These are phyloP conservation scores for Kluyveromyces wickerhamii DNA, from an alignment of 805 yeast species.

Conservation along the genomic window DNA sequence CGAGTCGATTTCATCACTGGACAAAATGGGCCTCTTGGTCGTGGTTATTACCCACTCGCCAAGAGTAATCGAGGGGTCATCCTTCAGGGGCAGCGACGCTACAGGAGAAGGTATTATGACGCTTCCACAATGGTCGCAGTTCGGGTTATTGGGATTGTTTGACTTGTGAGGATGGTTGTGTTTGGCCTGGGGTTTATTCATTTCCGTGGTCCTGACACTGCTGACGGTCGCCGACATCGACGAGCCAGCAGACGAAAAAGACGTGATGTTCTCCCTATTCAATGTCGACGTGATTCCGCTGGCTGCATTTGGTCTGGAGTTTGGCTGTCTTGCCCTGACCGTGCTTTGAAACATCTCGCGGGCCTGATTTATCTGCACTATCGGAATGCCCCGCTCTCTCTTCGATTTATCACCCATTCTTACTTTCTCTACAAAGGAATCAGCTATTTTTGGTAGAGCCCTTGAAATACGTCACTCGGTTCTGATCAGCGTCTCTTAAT, in stretches of 20 bases:
- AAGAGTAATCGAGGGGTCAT: constrained; percentile 61
- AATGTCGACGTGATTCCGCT: neutral
- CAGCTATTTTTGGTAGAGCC: no score
- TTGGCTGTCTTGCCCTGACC: constrained; percentile 25
- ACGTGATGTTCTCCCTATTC: neutral
- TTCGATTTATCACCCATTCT: no score
- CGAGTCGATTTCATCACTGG: constrained; percentile 61
- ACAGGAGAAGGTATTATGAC: constrained; percentile 75
- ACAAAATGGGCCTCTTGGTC: constrained; percentile 67
- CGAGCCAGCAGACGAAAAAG: no score
- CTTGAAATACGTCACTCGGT: no score
- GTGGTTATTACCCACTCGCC: constrained; percentile 73
- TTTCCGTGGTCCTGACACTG: no score
- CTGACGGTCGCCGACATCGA: no score
- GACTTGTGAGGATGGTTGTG: constrained; percentile 18
- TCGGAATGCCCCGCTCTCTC: constrained; percentile 40
- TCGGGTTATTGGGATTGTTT: constrained; percentile 34
- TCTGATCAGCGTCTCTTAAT: no score
- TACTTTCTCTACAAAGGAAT: no score
- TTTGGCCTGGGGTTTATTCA: neutral
- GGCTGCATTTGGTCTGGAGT: neutral
- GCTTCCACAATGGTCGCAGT: constrained; percentile 57
- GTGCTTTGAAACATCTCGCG: constrained; percentile 49
- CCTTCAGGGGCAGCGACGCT: constrained; percentile 53
- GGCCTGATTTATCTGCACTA: constrained; percentile 52